Conservation (phyloP, 2,329 filamentous ascomycete genomes). For the Penicillium sp. region DNA sequence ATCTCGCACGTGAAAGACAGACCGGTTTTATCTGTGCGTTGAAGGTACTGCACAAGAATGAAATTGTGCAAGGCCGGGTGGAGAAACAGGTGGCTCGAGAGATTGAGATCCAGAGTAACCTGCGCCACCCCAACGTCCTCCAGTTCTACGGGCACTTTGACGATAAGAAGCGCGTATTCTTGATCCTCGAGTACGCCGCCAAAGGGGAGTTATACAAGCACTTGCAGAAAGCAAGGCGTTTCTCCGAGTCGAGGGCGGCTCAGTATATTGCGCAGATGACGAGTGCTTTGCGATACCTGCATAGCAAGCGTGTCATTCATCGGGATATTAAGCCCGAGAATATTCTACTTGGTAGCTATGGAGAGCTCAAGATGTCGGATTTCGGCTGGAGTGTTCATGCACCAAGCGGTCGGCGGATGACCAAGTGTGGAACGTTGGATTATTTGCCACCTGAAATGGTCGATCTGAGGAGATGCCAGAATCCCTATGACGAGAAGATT, state of each 20-base stretch:
- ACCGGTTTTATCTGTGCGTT: constrained; percentile 79
- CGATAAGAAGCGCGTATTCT: constrained; percentile 78
- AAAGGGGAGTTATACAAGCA: constrained; percentile 87
- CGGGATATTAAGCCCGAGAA: constrained; percentile 97
- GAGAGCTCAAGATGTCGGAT: constrained; percentile 96
- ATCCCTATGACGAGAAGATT: constrained; percentile 90
- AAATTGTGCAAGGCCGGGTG: constrained; percentile 72
- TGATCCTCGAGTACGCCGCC: constrained; percentile 80
- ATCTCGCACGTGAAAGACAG: constrained; percentile 73
- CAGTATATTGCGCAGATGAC: constrained; percentile 88
- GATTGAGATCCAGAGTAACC: constrained; percentile 83
- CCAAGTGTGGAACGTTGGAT: constrained; percentile 96
- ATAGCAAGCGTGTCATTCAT: constrained; percentile 96
- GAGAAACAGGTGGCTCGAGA: constrained; percentile 84
- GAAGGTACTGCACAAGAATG: constrained; percentile 80
- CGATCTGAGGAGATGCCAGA: constrained; percentile 71
- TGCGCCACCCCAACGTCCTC: constrained; percentile 79
- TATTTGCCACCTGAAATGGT: constrained; percentile 98
- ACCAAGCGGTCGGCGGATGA: constrained; percentile 85
- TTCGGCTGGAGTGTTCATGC: constrained; percentile 98
- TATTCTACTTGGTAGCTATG: constrained; percentile 90
- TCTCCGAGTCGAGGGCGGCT: constrained; percentile 79
- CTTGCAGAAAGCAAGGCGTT: constrained; percentile 69
- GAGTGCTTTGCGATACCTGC: constrained; percentile 78
- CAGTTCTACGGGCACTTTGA: constrained; percentile 83